phyloP scores from a whole-genome alignment of 441 rosid species.

The Eugenia klotzschiana region DNA sequence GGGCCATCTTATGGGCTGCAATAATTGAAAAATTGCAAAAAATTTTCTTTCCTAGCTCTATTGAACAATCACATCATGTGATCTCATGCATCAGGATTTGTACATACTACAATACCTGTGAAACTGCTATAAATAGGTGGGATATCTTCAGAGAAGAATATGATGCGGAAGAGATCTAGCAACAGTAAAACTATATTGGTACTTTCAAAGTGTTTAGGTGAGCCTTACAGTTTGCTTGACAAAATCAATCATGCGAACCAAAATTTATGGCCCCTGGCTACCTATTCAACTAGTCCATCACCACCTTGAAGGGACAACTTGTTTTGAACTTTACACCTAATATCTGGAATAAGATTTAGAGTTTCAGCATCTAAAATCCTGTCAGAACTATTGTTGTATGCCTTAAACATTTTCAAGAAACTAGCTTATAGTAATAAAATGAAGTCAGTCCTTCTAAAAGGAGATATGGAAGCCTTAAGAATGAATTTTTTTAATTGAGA shows the following conservation, averaged over 20 bases:
- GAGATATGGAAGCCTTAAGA: background rate
- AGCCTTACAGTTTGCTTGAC: background rate
- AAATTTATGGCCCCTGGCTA: background rate
- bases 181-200: background rate
- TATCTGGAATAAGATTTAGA: background rate
- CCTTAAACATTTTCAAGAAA: background rate
- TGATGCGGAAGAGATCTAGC: background rate
- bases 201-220: background rate
- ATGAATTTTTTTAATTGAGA: background rate
- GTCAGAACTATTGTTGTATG: background rate
- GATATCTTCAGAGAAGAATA: background rate
- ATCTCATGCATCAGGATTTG: background rate
- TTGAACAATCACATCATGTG: background rate
- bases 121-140: background rate
- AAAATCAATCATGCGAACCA: background rate
- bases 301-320: background rate
- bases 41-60: background rate
- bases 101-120: background rate
- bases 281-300: background rate
- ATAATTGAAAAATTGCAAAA: background rate
- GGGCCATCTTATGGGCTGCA: background rate
- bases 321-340: background rate
- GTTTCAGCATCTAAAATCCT: background rate
- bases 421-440: background rate
- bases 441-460: background rate